Evolutionary conservation across 2,329 filamentous ascomycete species (phyloP).

Genomic region (Allantophomopsis lycopodina): DNA sequence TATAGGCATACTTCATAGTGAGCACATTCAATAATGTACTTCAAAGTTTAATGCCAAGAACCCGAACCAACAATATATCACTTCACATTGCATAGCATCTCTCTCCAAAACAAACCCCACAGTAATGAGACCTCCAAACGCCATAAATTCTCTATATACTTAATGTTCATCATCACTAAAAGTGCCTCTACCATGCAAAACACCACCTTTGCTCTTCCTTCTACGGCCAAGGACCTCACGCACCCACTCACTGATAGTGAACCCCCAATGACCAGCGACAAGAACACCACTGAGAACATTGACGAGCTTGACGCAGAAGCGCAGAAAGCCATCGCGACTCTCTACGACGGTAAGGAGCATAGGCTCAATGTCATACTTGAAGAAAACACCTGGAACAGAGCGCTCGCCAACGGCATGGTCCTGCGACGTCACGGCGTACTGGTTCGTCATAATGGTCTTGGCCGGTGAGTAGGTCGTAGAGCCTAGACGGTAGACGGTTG

Average conservation of each 20-base stretch:
- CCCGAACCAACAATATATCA: too few species aligned
- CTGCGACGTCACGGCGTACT: slow-evolving; percentile 94
- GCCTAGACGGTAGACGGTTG: slow-evolving; percentile 74
- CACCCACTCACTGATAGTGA: slow-evolving; percentile 69
- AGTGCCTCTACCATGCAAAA: slow-evolving; percentile 16
- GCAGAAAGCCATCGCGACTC: slow-evolving; percentile 59
- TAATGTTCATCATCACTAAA: too few species aligned
- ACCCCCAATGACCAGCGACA: slow-evolving; percentile 89
- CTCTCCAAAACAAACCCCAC: too few species aligned
- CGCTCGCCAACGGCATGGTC: slow-evolving; percentile 55
- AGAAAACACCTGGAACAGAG: slow-evolving; percentile 77
- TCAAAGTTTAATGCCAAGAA: too few species aligned
- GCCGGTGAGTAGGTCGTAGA: slow-evolving; percentile 19
- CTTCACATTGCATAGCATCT: too few species aligned
- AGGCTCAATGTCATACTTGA: slow-evolving; percentile 98
- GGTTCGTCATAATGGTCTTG: slow-evolving; percentile 76
- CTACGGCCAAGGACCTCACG: slow-evolving; percentile 34
- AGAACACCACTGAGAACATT: slow-evolving; percentile 86
- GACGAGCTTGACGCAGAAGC: slow-evolving; percentile 67
- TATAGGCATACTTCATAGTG: too few species aligned
- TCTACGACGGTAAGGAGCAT: slow-evolving; percentile 80
- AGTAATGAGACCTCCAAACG: too few species aligned
- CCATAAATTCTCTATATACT: too few species aligned
- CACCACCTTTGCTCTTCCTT: slow-evolving; percentile 17
- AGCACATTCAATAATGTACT: too few species aligned